Percentiles rank a stretch among this genome's conserved stretches.
phyloP scores from a whole-genome alignment of 2,329 filamentous ascomycete genomes.

The Magnaporthiopsis incrustans region DNA sequence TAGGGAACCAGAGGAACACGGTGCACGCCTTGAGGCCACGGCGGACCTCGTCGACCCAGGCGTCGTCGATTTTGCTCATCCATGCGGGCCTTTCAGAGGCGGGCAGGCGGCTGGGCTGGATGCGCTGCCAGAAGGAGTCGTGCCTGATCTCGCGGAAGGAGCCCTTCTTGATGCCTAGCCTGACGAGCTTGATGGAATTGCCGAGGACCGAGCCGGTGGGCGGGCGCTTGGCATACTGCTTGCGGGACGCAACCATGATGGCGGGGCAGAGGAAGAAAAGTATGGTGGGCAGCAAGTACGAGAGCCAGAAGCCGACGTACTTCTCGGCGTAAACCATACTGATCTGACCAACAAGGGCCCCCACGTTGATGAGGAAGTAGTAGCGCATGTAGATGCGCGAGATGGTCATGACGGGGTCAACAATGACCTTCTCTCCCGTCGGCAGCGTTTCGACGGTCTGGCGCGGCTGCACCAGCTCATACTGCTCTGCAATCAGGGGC shows the following conservation, averaged over 20 bases:
- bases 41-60: slow-evolving; percentile 38
- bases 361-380: slow-evolving; percentile 61
- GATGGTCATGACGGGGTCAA: slow-evolving; percentile 61
- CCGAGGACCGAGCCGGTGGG: slow-evolving; percentile 61
- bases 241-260: slow-evolving; percentile 52
- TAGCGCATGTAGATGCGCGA: slow-evolving; percentile 61
- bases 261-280: slow-evolving; percentile 56
- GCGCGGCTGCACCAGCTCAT: slow-evolving; percentile 43
- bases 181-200: slow-evolving; percentile 53
- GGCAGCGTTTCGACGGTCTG: slow-evolving; percentile 46
- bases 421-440: slow-evolving; percentile 58
- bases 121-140: slow-evolving; percentile 37
- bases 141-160: slow-evolving; percentile 22
- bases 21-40: slow-evolving; percentile 61
- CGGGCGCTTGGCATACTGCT: slow-evolving; percentile 48
- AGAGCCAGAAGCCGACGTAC: slow-evolving; percentile 70
- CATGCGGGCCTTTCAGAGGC: slow-evolving; percentile 50
- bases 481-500: slow-evolving; percentile 65
- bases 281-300: slow-evolving; percentile 59
- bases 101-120: slow-evolving; percentile 57
- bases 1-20: slow-evolving; percentile 62
- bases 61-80: slow-evolving; percentile 44
- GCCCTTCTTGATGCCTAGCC: slow-evolving; percentile 61
- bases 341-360: slow-evolving; percentile 55
- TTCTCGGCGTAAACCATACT: slow-evolving; percentile 66